Evolutionary conservation across 2,329 filamentous ascomycete genomes (phyloP), one percentile per base, ranked within the genome.

Genomic region (Colletotrichum chrysophilum): DNA sequence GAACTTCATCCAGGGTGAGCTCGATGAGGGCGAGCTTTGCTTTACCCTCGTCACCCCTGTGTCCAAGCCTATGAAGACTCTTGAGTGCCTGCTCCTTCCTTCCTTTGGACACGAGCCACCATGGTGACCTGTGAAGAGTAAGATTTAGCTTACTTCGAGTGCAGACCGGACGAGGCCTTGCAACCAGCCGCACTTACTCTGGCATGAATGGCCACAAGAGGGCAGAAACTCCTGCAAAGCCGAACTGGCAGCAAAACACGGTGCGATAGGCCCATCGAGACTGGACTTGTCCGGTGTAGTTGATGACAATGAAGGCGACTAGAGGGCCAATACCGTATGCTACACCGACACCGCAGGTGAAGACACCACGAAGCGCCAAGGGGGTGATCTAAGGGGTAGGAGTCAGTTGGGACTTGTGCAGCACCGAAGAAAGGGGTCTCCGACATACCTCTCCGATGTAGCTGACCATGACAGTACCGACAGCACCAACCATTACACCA

Each of bases 91-190:
- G 79, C 0, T 84, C 82, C 62, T 83, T 78, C 28, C 80, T 78
- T 10, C 81, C 84, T 62, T 83, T 81, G n/a, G 80, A 82, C 4
- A 79, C 77, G 3, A 87, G 81, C 85, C 85, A 88, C 75, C 86
- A 82, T 18, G 87, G 86, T 3, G 86, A 82, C 32, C 78, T 78
- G 18, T 6, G 6, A 21, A 8, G 16, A 52, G 55, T 48, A 21
- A 8, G 16, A 52, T 36, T 48, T 4, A 36, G 24, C 7, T 2
- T n/a, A 30, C 5, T 26, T 4, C 3, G 2, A 6, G 43, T 52
- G 43, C 43, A 52, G 2, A 4, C n/a, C 43, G 43, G 0, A 52
- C 43, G 7, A 52, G 43, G 10, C 43, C 7, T 13, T 6, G n/a
- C 1, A 13, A 13, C 10, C 43, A 52, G 43, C 2, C 6, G 43